Percentiles rank a stretch among this genome's conserved stretches.
These are phyloP conservation scores for Stentor coeruleus DNA, from an alignment of 73 alveolate genomes.

Conservation along the genomic window DNA sequence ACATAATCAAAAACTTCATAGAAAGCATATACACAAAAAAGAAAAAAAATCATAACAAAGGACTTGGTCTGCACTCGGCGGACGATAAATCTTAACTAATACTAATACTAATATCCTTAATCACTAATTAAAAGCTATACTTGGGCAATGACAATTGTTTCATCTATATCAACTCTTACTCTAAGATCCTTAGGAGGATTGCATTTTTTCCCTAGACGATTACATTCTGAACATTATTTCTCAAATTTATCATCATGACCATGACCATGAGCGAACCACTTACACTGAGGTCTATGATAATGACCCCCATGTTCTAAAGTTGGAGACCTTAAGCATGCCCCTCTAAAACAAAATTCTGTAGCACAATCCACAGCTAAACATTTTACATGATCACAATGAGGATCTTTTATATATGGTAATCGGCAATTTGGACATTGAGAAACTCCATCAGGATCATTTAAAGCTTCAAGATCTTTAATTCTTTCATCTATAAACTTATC, in stretches of 20 bases:
- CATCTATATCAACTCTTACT: neutral
- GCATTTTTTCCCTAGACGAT: neutral
- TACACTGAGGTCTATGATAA: conserved; percentile 23
- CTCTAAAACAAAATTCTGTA: neutral
- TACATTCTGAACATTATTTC: conserved; percentile 12
- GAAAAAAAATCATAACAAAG: too few species aligned
- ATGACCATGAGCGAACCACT: neutral
- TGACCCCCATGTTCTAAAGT: conserved; percentile 13
- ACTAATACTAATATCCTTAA: too few species aligned
- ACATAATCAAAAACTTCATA: too few species aligned
- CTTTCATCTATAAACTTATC: neutral
- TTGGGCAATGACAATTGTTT: too few species aligned
- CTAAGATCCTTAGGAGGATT: neutral
- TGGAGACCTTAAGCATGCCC: conserved; percentile 26
- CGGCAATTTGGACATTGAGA: conserved; percentile 4
- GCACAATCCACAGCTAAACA: neutral
- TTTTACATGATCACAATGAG: neutral
- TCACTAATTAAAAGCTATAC: too few species aligned
- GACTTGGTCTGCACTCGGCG: too few species aligned
- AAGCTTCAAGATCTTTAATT: neutral
- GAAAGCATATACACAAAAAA: too few species aligned
- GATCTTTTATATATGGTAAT: neutral
- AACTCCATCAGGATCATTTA: neutral
- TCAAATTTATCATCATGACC: neutral
- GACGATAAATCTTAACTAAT: too few species aligned